These are phyloP conservation scores for Colletotrichum noveboracense DNA, from an alignment of 2,329 filamentous ascomycete genomes.

Conservation along the genomic window DNA sequence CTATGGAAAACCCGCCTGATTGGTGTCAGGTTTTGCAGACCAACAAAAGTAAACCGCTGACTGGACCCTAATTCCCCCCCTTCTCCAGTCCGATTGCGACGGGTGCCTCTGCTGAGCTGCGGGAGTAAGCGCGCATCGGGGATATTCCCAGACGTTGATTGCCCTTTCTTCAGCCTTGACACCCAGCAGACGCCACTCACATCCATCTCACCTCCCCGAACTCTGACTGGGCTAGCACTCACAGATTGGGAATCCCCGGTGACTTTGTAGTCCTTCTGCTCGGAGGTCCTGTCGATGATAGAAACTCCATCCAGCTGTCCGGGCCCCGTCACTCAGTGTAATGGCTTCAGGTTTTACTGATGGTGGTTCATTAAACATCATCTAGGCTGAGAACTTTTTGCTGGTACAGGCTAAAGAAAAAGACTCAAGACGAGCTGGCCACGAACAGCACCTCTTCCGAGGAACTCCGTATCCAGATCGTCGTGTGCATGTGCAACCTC, in stretches of 20 bases:
- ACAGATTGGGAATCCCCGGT: neutral
- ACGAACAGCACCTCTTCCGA: neutral
- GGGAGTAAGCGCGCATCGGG: neutral
- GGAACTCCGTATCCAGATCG: slow-evolving; percentile 2
- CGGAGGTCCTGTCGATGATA: neutral
- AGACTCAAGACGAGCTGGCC: neutral
- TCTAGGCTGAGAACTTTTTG: slow-evolving; percentile 18
- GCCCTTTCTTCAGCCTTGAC: neutral
- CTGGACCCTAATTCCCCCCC: neutral
- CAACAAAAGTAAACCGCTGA: neutral
- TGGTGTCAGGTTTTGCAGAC: neutral
- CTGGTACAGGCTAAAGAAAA: neutral
- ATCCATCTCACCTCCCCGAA: neutral
- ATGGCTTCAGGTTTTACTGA: neutral
- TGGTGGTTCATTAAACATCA: slow-evolving; percentile 12
- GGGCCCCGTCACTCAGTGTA: neutral
- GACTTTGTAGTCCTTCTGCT: neutral
- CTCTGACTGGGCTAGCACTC: neutral
- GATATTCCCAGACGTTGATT: neutral
- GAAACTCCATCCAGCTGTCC: neutral
- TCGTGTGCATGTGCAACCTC: neutral
- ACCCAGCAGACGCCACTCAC: neutral
- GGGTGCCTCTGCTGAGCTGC: neutral
- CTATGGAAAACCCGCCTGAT: neutral
- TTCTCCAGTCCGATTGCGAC: slow-evolving; percentile 2